These are phyloP conservation scores for Podospora pseudocomata DNA, from an alignment of 495 filamentous ascomycete genomes.

Conservation along the genomic window DNA sequence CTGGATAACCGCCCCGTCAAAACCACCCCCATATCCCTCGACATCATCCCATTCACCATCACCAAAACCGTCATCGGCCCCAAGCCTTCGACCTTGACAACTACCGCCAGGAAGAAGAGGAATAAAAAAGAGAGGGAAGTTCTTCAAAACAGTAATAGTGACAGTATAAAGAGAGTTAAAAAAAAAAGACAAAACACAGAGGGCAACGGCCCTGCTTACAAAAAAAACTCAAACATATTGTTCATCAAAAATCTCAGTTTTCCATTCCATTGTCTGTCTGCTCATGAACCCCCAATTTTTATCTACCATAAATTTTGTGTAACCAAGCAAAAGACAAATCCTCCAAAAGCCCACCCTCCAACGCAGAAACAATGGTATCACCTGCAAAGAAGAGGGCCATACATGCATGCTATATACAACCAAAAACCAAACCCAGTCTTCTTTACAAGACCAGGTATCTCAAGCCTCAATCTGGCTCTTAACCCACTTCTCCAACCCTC, in stretches of 20 bases:
- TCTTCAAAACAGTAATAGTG: too few relatives aligned
- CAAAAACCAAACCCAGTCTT: neutral
- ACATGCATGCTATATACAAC: slow-evolving; percentile 3
- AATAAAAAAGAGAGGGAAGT: too few relatives aligned
- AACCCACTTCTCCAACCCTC: slow-evolving; percentile 81
- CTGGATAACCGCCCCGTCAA: too few relatives aligned
- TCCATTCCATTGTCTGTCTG: neutral
- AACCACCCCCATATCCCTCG: too few relatives aligned
- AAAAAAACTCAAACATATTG: too few relatives aligned
- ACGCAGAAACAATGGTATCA: slow-evolving; percentile 9
- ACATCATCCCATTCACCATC: too few relatives aligned
- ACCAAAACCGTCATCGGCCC: too few relatives aligned
- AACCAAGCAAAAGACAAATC: neutral
- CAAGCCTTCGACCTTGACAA: too few relatives aligned
- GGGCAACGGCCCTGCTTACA: too few relatives aligned
- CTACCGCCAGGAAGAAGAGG: too few relatives aligned
- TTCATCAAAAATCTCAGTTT: neutral
- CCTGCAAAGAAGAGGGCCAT: slow-evolving; percentile 4
- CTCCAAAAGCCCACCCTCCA: neutral
- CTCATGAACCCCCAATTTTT: neutral
- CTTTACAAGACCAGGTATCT: neutral
- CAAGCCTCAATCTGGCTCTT: slow-evolving; percentile 53
- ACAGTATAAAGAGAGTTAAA: too few relatives aligned
- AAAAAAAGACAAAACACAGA: too few relatives aligned
- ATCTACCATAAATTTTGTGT: neutral